phyloP scores from a whole-genome alignment of 768 basidiomycete genomes.

The Lactarius pseudohatsudake region DNA sequence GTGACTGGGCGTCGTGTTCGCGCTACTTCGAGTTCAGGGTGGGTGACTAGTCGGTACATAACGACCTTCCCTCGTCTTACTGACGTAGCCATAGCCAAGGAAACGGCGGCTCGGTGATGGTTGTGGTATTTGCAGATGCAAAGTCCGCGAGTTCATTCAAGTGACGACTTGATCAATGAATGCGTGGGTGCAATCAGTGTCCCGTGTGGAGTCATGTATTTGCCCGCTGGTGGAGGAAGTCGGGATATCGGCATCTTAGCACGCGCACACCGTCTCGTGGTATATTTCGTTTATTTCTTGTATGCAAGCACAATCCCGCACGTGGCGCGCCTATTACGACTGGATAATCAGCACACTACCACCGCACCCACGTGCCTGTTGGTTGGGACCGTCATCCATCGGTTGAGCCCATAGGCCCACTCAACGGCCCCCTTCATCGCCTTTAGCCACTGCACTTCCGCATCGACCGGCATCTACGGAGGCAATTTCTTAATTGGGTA shows the following conservation, averaged over 20 bases:
- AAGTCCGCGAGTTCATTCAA: neutral
- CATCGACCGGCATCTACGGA: neutral
- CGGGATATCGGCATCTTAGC: neutral
- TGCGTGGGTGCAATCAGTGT: neutral
- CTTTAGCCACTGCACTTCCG: neutral
- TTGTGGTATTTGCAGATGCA: constrained; percentile 2
- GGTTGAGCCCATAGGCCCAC: neutral
- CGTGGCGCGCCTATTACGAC: neutral
- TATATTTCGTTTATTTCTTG: neutral
- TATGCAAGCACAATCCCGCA: neutral
- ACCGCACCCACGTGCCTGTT: neutral
- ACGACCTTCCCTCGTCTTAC: neutral
- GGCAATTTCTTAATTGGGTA: neutral
- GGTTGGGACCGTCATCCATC: neutral
- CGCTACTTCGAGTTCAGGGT: neutral
- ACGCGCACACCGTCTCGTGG: neutral
- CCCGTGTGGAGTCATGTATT: neutral
- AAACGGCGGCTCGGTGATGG: neutral
- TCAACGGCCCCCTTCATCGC: neutral
- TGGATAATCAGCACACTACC: neutral
- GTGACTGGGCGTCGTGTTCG: neutral
- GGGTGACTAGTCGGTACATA: neutral
- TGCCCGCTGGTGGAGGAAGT: neutral
- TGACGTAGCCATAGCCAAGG: neutral
- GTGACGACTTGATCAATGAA: neutral